Evolutionary conservation across 1,139 yeast species (phyloP), one percentile per base, ranked within the genome.

Genomic region (Saccharomyces hybrid): DNA sequence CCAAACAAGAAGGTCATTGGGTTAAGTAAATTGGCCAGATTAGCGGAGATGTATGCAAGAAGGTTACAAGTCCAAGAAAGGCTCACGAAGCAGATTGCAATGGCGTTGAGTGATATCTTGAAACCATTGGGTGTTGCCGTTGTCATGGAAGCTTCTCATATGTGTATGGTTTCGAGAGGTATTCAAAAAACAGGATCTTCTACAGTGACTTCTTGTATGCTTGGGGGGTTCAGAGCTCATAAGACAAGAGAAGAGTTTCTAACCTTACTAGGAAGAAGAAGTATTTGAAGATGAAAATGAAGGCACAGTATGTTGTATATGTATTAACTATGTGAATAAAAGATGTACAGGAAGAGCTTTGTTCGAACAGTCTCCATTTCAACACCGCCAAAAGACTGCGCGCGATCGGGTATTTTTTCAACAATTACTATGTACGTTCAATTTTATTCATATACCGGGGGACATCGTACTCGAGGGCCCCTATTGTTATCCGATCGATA

Each of bases 151-250:
- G 98, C 98, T 28, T 83, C 95, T 8, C 99, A 93, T 70, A 93
- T 95, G 99, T 93, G 99, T 72, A 93, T 93, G 99, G 98, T 91
- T 31, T 89, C 96, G 71, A 82, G 99, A 68, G 99, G 99, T 51
- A 90, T 93, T 26, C 97, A 93, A 70, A 95, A 93, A 73, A 83
- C 96, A 0, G 97, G 98, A 1, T 86, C 96, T 25, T 81, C 88
- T 28, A 93, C 99, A 2, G 84, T 93, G 48, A 95, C 99, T 28
- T 88, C 97, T 67, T 91, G 98, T 69, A 90, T 93, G 98, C 79
- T 93, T 66, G 99, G 99, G 13, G 86, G 96, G 62, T 91, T 93
- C 77, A 80, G 98, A 67, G 88, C 89, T 51, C 97, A 90, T 71
- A 89, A 88, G 75, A 93, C 99, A 4, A 82, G 99, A 66, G 99